Conservation (phyloP, 495 filamentous ascomycete species). For the Rhypophila decipiens region DNA sequence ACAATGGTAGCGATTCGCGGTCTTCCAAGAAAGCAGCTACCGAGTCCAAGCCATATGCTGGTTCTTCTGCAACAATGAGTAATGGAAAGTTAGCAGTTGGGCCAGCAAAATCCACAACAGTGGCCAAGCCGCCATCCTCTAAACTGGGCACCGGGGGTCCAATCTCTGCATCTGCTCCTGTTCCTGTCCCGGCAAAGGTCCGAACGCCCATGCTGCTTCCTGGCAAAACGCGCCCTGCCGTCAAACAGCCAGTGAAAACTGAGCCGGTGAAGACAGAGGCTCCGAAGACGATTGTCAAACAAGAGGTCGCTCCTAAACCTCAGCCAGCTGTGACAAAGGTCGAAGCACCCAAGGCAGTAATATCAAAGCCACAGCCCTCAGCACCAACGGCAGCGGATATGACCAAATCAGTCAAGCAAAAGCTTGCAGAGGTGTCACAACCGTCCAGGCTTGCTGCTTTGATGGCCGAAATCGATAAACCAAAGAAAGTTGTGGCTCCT, state of each 20-base stretch:
- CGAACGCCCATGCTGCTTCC: conserved; percentile 23
- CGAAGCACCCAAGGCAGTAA: conserved; percentile 5
- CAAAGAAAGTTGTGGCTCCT: conserved; percentile 40
- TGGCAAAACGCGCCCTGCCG: conserved; percentile 25
- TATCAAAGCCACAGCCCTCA: conserved; percentile 2
- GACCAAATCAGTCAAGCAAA: conserved; percentile 14
- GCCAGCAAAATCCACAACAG: conserved; percentile 9
- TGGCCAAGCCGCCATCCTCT: conserved; percentile 25
- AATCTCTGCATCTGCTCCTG: conserved; percentile 12
- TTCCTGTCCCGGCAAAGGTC: conserved; percentile 12
- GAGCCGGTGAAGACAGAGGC: conserved; percentile 16
- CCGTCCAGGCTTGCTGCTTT: conserved; percentile 38
- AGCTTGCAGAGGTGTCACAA: conserved; percentile 12
- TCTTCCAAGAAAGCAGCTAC: conserved; percentile 34
- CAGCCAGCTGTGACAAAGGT: conserved; percentile 8
- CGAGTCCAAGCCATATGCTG: conserved; percentile 15
- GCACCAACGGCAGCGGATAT: conserved; percentile 2
- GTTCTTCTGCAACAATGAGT: background rate
- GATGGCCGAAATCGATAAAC: conserved; percentile 61
- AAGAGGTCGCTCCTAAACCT: background rate
- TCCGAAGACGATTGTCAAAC: conserved; percentile 1
- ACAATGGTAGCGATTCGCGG: conserved; percentile 27
- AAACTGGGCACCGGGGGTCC: conserved; percentile 24
- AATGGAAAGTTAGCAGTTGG: conserved; percentile 7
- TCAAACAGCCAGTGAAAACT: conserved; percentile 24